These are phyloP conservation scores for Xylaria bambusicola DNA, from an alignment of 495 filamentous ascomycete genomes.

Conservation along the genomic window DNA sequence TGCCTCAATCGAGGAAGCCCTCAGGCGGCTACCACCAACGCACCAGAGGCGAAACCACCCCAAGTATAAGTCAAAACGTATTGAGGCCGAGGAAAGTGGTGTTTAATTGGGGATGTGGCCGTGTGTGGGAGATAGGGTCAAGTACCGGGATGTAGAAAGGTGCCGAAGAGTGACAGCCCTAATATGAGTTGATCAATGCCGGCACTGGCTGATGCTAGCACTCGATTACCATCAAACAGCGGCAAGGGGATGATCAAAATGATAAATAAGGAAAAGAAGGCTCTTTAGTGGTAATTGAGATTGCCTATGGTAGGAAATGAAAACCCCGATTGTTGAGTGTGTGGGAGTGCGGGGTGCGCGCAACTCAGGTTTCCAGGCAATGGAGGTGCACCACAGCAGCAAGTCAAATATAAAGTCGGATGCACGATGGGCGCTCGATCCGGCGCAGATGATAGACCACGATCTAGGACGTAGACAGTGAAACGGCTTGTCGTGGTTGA, in stretches of 20 bases:
- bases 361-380: too few relatives aligned
- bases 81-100: conserved; percentile 15
- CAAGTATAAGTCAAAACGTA: conserved; percentile 19
- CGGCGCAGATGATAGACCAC: conserved; percentile 5
- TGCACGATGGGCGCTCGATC: conserved; percentile 6
- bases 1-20: conserved; percentile 28
- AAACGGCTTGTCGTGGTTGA: conserved; percentile 3
- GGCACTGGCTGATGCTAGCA: conserved; percentile 20
- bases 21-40: conserved; percentile 33
- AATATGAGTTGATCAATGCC: conserved; percentile 16
- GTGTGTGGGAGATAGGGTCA: too few relatives aligned
- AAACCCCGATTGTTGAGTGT: conserved; percentile 20
- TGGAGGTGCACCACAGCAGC: conserved; percentile 19
- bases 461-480: conserved; percentile 11
- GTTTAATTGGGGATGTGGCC: conserved; percentile 10
- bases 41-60: conserved; percentile 27
- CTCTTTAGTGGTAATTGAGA: conserved; percentile 20
- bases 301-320: conserved; percentile 25
- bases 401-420: conserved; percentile 11
- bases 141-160: conserved; percentile 1
- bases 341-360: conserved; percentile 33
- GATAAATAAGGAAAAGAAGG: conserved; percentile 15
- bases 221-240: conserved; percentile 15
- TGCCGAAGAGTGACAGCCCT: conserved; percentile 6
- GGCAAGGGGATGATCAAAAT: conserved; percentile 15